Evolutionary conservation across 257 asterid species (phyloP), one percentile per base, ranked within the genome.

Genomic region (Thymus mandschuricus): DNA sequence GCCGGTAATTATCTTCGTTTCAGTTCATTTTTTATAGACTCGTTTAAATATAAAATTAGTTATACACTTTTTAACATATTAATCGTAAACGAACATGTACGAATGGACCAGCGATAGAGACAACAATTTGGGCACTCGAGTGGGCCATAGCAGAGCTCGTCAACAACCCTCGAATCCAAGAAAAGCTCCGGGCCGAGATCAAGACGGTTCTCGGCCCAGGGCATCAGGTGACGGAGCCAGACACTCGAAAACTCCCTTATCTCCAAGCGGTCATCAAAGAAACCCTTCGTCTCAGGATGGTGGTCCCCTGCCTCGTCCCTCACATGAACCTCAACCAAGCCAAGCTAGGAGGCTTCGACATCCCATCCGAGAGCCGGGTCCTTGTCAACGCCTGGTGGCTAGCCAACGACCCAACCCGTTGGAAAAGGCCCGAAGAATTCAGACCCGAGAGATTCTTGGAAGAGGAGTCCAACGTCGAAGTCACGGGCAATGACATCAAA

Each of bases 211-310:
- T 92, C 12, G 96, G 96, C 52, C 86, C 96, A 21, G 91, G 88
- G 0, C 83, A 73, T 3, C 92, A 80, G 54, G 75, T 92, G 10
- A 84, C 89, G 0, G 98, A 89, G 80, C 81, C 96, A 51, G 98
- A 92, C 44, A 83, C 82, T 6, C 58, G 41, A 7, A 85, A 84
- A 48, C 87, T 92, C n/a, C 98, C 98, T 0, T 92, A 92, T 83
- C 95, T 92, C 12, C 91, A 92, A 63, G 98, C 96, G 0, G 90
- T 92, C 62, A 66, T 92, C 82, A 92, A 92, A 60, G 98, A 92
- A 76, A 81, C 90, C 2, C 96, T 92, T 29, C 91, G 98, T 4
- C 85, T 86, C 0, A 65, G 95, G 5, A 87, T 81, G 92, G 81
- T 89, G 6, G 86, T 89, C 21, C 98, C 98, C 3, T 86, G 85